Percentiles rank a stretch among this genome's conserved stretches.
These are phyloP conservation scores for Fusarium sp. DNA, from an alignment of 2,329 filamentous ascomycete species.

Conservation along the genomic window DNA sequence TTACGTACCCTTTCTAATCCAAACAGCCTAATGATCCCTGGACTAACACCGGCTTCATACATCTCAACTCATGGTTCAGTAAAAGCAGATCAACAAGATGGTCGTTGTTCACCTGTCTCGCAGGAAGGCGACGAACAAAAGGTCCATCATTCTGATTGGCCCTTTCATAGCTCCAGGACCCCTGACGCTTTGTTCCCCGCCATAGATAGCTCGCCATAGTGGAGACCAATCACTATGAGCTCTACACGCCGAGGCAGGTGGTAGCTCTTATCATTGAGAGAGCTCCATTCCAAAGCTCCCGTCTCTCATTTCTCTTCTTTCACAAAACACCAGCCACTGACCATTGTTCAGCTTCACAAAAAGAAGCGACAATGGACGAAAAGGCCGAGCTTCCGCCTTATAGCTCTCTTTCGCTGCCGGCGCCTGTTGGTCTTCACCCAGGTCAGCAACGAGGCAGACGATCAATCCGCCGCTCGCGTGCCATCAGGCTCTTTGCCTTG, in stretches of 20 bases:
- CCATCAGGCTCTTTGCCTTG: constrained; percentile 60
- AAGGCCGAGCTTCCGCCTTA: constrained; percentile 64
- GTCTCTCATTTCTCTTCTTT: constrained; percentile 15
- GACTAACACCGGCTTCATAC: background rate
- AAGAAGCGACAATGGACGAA: constrained; percentile 52
- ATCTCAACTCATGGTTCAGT: background rate
- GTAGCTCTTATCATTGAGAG: constrained; percentile 28
- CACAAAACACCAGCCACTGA: background rate
- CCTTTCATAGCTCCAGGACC: background rate
- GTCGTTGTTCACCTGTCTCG: too few relatives aligned
- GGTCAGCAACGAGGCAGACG: constrained; percentile 44
- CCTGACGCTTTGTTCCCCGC: constrained; percentile 16
- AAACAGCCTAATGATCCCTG: too few relatives aligned
- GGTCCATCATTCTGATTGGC: constrained; percentile 10
- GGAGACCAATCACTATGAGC: constrained; percentile 40
- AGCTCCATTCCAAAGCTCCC: constrained; percentile 37
- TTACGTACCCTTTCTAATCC: too few relatives aligned
- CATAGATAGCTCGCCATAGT: constrained; percentile 34
- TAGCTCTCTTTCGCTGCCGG: constrained; percentile 53
- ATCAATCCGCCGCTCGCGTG: constrained; percentile 60
- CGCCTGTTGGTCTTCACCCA: constrained; percentile 34
- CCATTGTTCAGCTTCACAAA: constrained; percentile 2
- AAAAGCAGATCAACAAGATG: background rate
- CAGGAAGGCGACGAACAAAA: constrained; percentile 18
- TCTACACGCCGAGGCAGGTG: constrained; percentile 2